A percentile compares a stretch with the other conserved stretches of the same genome.
Conservation (phyloP, 2,329 filamentous ascomycete genomes). For the Aphanocladium album region DNA sequence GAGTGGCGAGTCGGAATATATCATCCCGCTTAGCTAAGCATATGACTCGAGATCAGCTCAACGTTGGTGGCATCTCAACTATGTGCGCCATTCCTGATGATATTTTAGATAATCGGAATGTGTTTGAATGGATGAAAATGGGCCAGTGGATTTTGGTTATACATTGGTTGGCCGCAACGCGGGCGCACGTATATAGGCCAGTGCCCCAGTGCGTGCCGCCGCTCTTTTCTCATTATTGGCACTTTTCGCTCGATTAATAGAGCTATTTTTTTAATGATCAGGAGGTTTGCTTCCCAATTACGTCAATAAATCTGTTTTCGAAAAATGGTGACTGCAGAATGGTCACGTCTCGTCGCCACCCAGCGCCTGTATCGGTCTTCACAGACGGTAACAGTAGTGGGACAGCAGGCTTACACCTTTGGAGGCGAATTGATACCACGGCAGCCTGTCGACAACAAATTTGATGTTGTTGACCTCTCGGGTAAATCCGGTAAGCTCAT, state of each 20-base stretch:
- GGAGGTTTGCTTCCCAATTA: too few species aligned
- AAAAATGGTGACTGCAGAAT: slow-evolving; percentile 11
- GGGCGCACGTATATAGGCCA: too few species aligned
- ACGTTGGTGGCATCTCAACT: too few species aligned
- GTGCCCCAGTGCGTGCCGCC: too few species aligned
- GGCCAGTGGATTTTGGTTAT: background rate
- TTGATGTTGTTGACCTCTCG: slow-evolving; percentile 35
- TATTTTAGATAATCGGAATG: slow-evolving; percentile 6
- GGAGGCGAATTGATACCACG: slow-evolving; percentile 48
- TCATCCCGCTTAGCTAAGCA: slow-evolving; percentile 7
- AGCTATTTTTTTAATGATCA: too few species aligned
- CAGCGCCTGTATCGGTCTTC: slow-evolving; percentile 44
- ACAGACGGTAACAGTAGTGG: slow-evolving; percentile 39
- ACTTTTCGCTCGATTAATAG: too few species aligned
- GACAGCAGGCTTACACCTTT: slow-evolving; percentile 38
- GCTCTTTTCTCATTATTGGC: background rate
- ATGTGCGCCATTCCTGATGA: too few species aligned
- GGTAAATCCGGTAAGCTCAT: background rate
- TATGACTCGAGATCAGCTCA: background rate
- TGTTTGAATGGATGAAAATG: background rate
- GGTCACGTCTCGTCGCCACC: slow-evolving; percentile 1
- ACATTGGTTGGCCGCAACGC: background rate
- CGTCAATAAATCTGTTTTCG: too few species aligned
- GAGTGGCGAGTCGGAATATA: background rate
- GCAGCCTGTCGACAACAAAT: slow-evolving; percentile 44